Base-by-base conservation (phyloP, 306 rosid genomes). In the Chamaecrista fasciculata region DNA sequence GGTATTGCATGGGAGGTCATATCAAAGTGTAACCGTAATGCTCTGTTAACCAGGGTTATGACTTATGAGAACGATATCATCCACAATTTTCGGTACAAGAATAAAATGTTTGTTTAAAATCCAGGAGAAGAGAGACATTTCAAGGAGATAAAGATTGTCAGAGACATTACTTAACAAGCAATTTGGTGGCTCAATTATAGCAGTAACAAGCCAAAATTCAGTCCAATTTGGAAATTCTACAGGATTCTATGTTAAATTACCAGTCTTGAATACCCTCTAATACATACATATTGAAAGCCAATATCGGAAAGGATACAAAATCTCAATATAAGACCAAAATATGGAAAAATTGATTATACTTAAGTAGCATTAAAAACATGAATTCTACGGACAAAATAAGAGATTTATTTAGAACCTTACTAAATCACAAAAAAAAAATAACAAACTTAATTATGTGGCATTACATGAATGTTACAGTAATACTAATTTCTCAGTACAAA, bases 301-400 rank as follows among this genome's bases (percentile, higher is more conserved):
- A 40, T 23, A 20, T 20, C 23, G 25, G 10, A 55, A 8, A 9
- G 36, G 18, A 20, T 20, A 39, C 37, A 67, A 50, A 66, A 31
- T 29, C 1, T 26, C 42, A 51, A 67, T 26, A 68, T 11, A 63
- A 53, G 11, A 11, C 53, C 55, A 49, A 81, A 70, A 11, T 24
- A 67, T 10, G 70, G 23, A 9, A 70, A 26, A 19, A 19, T 49
- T 49, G 7, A 49, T 49, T 49, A 49, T 18, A 10, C 55, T 19
- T 14, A 2, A 9, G n/a, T n/a, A n/a, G n/a, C n/a, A n/a, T n/a
- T n/a, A n/a, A n/a, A n/a, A n/a, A n/a, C n/a, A n/a, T n/a, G n/a
- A n/a, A n/a, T n/a, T n/a, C n/a, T n/a, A n/a, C n/a, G n/a, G n/a
- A n/a, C n/a, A n/a, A n/a, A n/a, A n/a, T n/a, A n/a, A n/a, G n/a